Evolutionary conservation across 257 asterid species (phyloP).

Genomic region (Thymus mandschuricus): DNA sequence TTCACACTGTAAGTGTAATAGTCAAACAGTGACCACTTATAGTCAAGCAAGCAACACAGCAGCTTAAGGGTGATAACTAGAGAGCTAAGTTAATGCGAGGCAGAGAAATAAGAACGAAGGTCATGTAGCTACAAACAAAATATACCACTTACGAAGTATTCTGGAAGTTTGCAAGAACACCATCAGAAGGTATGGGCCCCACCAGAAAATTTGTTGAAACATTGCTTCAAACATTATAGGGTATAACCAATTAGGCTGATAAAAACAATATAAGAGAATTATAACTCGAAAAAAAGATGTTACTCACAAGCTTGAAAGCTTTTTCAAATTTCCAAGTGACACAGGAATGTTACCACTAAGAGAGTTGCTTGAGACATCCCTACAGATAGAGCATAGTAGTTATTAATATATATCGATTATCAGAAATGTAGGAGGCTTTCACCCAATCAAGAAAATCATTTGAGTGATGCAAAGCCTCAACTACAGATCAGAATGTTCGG

Average conservation of each 20-base stretch:
- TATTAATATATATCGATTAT: conserved; percentile 4
- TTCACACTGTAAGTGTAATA: conserved; percentile 19
- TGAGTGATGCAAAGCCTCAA: conserved; percentile 20
- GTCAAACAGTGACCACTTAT: conserved; percentile 16
- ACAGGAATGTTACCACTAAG: conserved; percentile 81
- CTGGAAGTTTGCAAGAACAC: conserved; percentile 60
- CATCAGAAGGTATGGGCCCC: conserved; percentile 80
- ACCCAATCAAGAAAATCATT: conserved; percentile 17
- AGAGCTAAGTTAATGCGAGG: conserved; percentile 8
- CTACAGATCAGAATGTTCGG: conserved; percentile 7
- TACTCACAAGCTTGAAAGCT: conserved; percentile 71
- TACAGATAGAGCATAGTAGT: conserved; percentile 39
- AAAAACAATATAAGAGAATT: conserved; percentile 27
- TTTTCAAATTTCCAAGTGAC: conserved; percentile 72
- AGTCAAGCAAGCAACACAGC: conserved; percentile 21
- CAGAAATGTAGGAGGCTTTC: conserved; percentile 13
- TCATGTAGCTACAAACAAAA: conserved; percentile 8
- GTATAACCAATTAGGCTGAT: conserved; percentile 30
- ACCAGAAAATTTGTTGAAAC: conserved; percentile 82
- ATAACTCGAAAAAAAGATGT: conserved; percentile 16
- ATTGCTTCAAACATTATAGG: conserved; percentile 57
- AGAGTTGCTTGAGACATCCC: conserved; percentile 91
- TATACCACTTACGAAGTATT: conserved; percentile 66
- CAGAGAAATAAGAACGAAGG: conserved; percentile 5
- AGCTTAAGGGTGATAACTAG: conserved; percentile 13